Percentiles rank a stretch among this genome's conserved stretches.
Conservation (phyloP, 2,329 filamentous ascomycete genomes). For the Fusarium anguioides region DNA sequence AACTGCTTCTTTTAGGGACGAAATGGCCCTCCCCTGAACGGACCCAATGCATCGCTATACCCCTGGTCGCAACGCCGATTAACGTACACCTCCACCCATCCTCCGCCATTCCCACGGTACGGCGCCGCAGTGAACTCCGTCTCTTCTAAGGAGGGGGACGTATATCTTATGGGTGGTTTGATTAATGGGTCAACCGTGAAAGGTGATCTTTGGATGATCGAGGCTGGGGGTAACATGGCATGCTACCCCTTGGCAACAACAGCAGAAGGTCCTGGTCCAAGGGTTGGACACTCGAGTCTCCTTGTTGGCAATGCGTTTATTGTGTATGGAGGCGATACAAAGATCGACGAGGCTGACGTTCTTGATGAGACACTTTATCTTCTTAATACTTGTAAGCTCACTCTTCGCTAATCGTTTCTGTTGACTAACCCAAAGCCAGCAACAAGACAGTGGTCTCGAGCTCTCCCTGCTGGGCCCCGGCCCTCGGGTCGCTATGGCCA, state of each 20-base stretch:
- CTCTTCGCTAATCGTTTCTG: not conserved
- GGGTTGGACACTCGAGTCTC: conserved; percentile 93
- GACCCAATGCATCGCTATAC: conserved; percentile 84
- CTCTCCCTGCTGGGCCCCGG: conserved; percentile 84
- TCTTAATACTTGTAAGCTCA: conserved; percentile 89
- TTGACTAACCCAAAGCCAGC: conserved; percentile 63
- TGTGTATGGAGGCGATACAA: conserved; percentile 98
- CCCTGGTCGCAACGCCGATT: conserved; percentile 94
- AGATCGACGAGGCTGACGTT: conserved; percentile 90
- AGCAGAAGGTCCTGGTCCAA: conserved; percentile 91
- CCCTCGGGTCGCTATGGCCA: conserved; percentile 95
- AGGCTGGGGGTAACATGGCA: conserved; percentile 85
- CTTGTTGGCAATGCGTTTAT: conserved; percentile 99
- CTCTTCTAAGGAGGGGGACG: conserved; percentile 94
- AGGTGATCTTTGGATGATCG: conserved; percentile 97
- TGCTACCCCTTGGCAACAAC: conserved; percentile 94
- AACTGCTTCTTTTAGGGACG: conserved; percentile 58
- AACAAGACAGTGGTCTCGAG: conserved; percentile 97
- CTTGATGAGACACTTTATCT: conserved; percentile 96
- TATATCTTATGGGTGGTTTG: conserved; percentile 97
- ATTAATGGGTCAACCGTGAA: conserved; percentile 97
- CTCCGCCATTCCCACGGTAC: conserved; percentile 94
- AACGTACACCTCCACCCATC: conserved; percentile 83
- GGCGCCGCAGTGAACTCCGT: conserved; percentile 94
- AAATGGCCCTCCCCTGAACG: conserved; percentile 61